Evolutionary conservation across 2,329 filamentous ascomycete genomes (phyloP).

Genomic region (Calonectria ilicicola): DNA sequence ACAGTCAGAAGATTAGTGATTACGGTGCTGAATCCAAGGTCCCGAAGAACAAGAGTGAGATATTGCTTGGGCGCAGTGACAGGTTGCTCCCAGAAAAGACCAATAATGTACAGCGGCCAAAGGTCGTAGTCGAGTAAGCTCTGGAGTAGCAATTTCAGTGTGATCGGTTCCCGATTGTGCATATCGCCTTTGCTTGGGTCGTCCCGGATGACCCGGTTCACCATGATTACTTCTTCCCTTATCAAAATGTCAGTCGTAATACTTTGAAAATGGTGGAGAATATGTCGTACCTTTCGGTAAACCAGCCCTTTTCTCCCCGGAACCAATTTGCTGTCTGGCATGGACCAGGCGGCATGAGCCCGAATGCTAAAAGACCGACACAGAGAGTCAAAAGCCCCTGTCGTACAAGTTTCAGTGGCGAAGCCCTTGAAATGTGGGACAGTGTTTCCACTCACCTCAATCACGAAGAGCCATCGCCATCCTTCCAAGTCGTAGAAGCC

Average conservation of each 20-base stretch:
- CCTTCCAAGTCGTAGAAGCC: conserved; percentile 64
- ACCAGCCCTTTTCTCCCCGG: conserved; percentile 60
- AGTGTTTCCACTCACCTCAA: conserved; percentile 37
- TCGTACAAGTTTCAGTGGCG: neutral
- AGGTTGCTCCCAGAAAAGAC: conserved; percentile 61
- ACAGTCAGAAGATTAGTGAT: conserved; percentile 31
- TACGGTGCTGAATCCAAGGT: conserved; percentile 26
- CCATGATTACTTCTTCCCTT: conserved; percentile 65
- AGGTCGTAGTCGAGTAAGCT: conserved; percentile 68
- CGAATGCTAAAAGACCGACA: conserved; percentile 35
- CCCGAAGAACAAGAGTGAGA: conserved; percentile 62
- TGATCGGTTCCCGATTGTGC: conserved; percentile 65
- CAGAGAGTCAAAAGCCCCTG: conserved; percentile 47
- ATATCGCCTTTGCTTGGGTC: conserved; percentile 70
- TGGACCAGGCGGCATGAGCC: conserved; percentile 41
- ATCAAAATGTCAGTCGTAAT: neutral
- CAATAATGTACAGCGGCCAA: conserved; percentile 64
- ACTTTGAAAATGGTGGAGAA: neutral
- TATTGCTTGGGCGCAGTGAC: conserved; percentile 57
- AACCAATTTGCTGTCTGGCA: conserved; percentile 66
- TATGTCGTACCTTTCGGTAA: conserved; percentile 34
- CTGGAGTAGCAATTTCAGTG: conserved; percentile 59
- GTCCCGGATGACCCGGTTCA: conserved; percentile 67
- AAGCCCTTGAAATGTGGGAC: neutral
- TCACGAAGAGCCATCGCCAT: conserved; percentile 68